Conservation (phyloP, 768 basidiomycete species). For the Boletus vermiculosoides region DNA sequence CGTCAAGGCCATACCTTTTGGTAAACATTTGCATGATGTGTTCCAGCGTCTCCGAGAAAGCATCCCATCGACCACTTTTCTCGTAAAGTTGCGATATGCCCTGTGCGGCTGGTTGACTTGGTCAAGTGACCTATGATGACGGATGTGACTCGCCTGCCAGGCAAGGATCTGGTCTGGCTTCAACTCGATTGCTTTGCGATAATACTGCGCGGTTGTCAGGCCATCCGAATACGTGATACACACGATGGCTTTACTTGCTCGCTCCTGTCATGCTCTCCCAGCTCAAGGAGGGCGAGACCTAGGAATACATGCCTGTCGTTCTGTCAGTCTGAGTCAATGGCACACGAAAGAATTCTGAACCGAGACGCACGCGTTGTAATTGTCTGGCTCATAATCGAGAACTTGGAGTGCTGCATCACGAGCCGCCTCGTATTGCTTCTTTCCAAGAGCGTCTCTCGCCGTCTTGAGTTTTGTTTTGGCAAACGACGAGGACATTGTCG, state of each 20-base stretch:
- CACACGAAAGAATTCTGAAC: background rate
- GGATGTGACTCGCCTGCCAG: conserved; percentile 63
- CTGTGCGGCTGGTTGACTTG: conserved; percentile 36
- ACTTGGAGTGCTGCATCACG: conserved; percentile 64
- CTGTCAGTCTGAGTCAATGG: conserved; percentile 1
- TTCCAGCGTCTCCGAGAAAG: conserved; percentile 51
- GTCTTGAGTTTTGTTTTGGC: conserved; percentile 75
- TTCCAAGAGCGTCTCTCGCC: conserved; percentile 70
- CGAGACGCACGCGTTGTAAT: conserved; percentile 79
- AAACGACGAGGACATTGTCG: conserved; percentile 37
- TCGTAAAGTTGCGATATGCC: conserved; percentile 76
- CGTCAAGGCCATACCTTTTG: conserved; percentile 46
- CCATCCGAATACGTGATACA: conserved; percentile 1
- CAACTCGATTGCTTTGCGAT: conserved; percentile 71
- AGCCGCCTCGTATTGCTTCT: conserved; percentile 72
- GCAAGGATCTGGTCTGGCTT: conserved; percentile 73
- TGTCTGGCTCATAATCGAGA: conserved; percentile 72
- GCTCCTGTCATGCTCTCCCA: conserved; percentile 67
- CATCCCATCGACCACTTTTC: conserved; percentile 54
- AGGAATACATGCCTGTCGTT: conserved; percentile 75
- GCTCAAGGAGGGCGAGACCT: conserved; percentile 74
- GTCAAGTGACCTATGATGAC: conserved; percentile 8
- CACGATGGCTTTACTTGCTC: conserved; percentile 70
- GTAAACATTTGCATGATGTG: conserved; percentile 58
- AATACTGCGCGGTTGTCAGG: conserved; percentile 51